A percentile compares a stretch with the other conserved stretches of the same genome.
Evolutionary conservation across 2,329 filamentous ascomycete species (phyloP).

Genomic region (Cucurbitaria berberidis): DNA sequence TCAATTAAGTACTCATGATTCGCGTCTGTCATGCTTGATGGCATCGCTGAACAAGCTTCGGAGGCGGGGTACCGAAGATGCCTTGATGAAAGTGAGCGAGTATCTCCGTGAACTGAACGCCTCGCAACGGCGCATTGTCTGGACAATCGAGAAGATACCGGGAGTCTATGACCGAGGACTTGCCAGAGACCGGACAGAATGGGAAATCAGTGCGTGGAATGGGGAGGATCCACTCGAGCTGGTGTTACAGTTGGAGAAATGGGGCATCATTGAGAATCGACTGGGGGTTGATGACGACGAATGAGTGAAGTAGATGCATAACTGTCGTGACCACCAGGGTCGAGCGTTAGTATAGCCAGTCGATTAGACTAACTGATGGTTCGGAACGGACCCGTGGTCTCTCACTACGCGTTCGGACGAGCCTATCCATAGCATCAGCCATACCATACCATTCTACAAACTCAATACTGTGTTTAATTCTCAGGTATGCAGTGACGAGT

Average conservation of each 20-base stretch:
- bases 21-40: conserved; percentile 9
- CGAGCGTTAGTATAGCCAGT: neutral
- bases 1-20: neutral
- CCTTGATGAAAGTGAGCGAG: conserved; percentile 24
- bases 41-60: conserved; percentile 19
- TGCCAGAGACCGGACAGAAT: conserved; percentile 24
- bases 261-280: conserved; percentile 31
- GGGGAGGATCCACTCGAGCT: conserved; percentile 30
- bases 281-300: conserved; percentile 29
- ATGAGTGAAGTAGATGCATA: conserved; percentile 1
- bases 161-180: conserved; percentile 25
- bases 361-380: neutral
- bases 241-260: conserved; percentile 29
- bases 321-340: neutral
- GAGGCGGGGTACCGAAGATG: conserved; percentile 18
- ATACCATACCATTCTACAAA: neutral
- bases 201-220: conserved; percentile 36
- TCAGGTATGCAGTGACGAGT: too few relatives aligned
- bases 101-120: conserved; percentile 30
- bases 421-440: neutral
- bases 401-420: neutral
- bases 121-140: conserved; percentile 23
- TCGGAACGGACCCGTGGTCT: neutral
- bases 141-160: conserved; percentile 35
- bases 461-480: neutral